phyloP scores from a whole-genome alignment of 805 yeast species.

The Zygotorulaspora sp. region DNA sequence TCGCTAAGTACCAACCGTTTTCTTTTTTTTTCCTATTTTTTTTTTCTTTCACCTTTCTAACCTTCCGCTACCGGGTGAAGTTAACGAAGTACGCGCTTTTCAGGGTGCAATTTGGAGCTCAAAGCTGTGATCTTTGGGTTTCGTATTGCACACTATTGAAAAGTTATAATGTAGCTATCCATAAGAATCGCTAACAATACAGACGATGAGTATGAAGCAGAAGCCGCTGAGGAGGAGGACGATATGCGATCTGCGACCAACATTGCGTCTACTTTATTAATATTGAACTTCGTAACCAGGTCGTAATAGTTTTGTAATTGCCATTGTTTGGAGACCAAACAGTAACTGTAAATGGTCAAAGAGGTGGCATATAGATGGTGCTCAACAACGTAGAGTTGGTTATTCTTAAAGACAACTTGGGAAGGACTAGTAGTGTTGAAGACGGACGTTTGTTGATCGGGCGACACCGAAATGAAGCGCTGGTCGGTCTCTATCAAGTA shows the following conservation, averaged over 20 bases:
- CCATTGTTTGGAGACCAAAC: conserved; percentile 16
- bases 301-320: conserved; percentile 20
- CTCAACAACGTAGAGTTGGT: conserved; percentile 13
- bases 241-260: neutral
- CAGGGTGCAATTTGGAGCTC: conserved; percentile 17
- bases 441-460: conserved; percentile 1
- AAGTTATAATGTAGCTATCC: neutral
- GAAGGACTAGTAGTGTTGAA: conserved; percentile 8
- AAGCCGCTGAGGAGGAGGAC: no score
- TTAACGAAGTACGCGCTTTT: conserved; percentile 8
- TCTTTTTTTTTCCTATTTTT: conserved; percentile 4
- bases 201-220: no score
- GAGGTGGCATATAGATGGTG: conserved; percentile 23
- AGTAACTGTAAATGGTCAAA: conserved; percentile 16
- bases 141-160: neutral
- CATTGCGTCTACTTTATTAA: conserved; percentile 11
- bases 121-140: conserved; percentile 2
- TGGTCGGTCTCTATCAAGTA: conserved; percentile 7
- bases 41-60: conserved; percentile 3
- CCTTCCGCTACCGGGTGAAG: conserved; percentile 5
- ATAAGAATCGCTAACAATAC: neutral
- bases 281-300: conserved; percentile 21
- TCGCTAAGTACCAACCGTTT: neutral
- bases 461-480: conserved; percentile 6
- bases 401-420: conserved; percentile 3